phyloP scores from a whole-genome alignment of 306 rosid species.

The Medicago lupulina region DNA sequence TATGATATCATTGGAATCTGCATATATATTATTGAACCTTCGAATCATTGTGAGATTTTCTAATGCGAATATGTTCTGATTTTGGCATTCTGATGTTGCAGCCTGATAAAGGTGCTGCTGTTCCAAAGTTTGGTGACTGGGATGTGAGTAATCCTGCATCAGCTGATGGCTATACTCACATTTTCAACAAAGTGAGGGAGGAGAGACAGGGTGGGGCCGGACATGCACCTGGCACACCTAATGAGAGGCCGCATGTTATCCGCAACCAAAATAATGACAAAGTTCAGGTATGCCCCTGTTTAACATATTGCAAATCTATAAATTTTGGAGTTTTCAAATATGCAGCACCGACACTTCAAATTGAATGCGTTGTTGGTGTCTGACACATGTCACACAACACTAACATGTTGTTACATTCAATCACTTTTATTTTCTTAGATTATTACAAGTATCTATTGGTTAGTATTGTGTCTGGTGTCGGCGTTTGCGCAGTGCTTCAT shows the following conservation, averaged over 20 bases:
- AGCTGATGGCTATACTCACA: constrained; percentile 87
- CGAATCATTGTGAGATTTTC: constrained; percentile 11
- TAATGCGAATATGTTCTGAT: constrained; percentile 34
- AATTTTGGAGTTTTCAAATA: too few relatives aligned
- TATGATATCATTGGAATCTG: background rate
- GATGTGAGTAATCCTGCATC: constrained; percentile 80
- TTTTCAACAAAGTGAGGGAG: constrained; percentile 79
- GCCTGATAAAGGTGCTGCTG: constrained; percentile 92
- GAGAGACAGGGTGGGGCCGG: constrained; percentile 67
- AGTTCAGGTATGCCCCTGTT: constrained; percentile 55
- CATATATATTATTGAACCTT: constrained; percentile 2
- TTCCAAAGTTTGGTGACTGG: constrained; percentile 98
- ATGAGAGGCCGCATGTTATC: constrained; percentile 44
- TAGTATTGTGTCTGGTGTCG: too few relatives aligned
- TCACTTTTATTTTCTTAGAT: too few relatives aligned
- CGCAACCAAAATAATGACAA: constrained; percentile 47
- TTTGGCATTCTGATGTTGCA: constrained; percentile 45
- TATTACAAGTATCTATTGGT: too few relatives aligned
- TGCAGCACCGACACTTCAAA: too few relatives aligned
- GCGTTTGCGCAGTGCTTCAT: too few relatives aligned
- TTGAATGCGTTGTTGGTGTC: too few relatives aligned
- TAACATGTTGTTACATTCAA: too few relatives aligned
- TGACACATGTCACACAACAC: too few relatives aligned
- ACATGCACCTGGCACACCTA: constrained; percentile 55
- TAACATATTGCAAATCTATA: background rate